phyloP scores from a whole-genome alignment of 2,329 filamentous ascomycete species.

The Colletotrichum viniferum region DNA sequence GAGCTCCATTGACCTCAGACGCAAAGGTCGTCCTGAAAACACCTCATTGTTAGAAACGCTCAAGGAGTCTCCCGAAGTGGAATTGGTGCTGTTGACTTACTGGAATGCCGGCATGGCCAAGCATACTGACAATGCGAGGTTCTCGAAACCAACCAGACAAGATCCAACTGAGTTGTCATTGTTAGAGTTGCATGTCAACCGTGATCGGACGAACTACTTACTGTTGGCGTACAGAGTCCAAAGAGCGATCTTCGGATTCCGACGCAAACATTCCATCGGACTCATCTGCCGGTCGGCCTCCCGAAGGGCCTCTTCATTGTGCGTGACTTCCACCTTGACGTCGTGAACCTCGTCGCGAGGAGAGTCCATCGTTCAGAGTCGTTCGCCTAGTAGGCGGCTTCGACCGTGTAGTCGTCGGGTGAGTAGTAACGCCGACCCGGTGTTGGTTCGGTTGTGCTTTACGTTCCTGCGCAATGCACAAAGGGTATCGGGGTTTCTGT shows the following conservation, averaged over 20 bases:
- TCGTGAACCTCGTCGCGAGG: not conserved
- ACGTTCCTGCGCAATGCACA: slow-evolving; percentile 13
- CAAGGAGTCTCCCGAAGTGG: rapidly evolving
- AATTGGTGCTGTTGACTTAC: not conserved
- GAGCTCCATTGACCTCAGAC: slow-evolving; percentile 21
- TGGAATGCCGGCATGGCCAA: slow-evolving; percentile 26
- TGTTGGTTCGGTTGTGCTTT: not conserved
- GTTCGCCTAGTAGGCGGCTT: not conserved
- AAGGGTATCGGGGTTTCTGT: not conserved
- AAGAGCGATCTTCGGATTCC: slow-evolving; percentile 11
- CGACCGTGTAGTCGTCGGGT: not conserved
- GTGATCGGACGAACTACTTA: not conserved
- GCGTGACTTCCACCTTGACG: slow-evolving; percentile 2
- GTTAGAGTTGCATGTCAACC: not conserved
- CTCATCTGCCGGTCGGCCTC: slow-evolving; percentile 14
- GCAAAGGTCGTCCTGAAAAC: slow-evolving; percentile 20
- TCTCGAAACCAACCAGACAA: slow-evolving; percentile 23
- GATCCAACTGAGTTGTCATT: slow-evolving; percentile 7
- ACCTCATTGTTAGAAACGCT: not conserved
- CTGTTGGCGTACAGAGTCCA: slow-evolving; percentile 22
- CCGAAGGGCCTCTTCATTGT: slow-evolving; percentile 8
- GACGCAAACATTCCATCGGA: slow-evolving; percentile 5
- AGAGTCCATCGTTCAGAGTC: not conserved
- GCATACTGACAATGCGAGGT: slow-evolving; percentile 22
- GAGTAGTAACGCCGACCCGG: not conserved